Base-by-base conservation (phyloP, 148 eudicot genomes). In the Chenopodium berlandieri region DNA sequence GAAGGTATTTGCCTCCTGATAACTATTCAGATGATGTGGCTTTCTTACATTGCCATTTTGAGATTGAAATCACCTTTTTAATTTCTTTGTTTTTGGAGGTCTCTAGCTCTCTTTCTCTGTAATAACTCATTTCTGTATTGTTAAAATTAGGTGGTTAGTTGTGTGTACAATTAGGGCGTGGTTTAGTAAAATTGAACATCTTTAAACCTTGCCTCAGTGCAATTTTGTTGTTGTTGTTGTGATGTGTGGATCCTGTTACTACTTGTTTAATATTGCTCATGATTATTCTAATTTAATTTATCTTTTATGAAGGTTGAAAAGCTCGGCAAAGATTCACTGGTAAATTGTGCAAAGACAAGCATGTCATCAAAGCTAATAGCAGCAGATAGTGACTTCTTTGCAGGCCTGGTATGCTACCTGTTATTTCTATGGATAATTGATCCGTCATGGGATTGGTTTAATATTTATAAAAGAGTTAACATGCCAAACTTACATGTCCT, bases 321-420 rank as follows among this genome's bases (percentile, higher is more conserved):
- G 86, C 98, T 95, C 66, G 97, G 97, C 46, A 93, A 93, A 91
- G 97, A 95, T 79, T 89, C 97, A 47, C 92, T 95, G 73, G 77
- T 92, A 25, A 95, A 95, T 82, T 92, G 97, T 88, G 99, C 99
- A 78, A 95, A 92, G 93, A 95, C 99, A 82, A 85, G 99, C 93
- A 95, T 94, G 97, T 93, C 98, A 12, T 94, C 98, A 4, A 94
- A 93, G 84, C 83, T 94, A 89, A 87, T 93, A 66, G 92, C 90
- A 44, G 89, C 86, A 48, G 95, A 94, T 79, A 91, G 97, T 71
- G 91, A 92, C 90, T 95, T 95, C 88, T 95, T 94, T 81, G 97
- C 98, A 27, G 88, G 82, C 84, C 71, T 95, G 98, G 97, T 94
- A 92, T 76, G 75, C 78, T 54, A 8, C 13, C 11, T 46, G 50